A percentile compares a stretch with the other conserved stretches of the same genome.
Evolutionary conservation across 768 basidiomycete species (phyloP).

Genomic region (Dioszegia hungarica): DNA sequence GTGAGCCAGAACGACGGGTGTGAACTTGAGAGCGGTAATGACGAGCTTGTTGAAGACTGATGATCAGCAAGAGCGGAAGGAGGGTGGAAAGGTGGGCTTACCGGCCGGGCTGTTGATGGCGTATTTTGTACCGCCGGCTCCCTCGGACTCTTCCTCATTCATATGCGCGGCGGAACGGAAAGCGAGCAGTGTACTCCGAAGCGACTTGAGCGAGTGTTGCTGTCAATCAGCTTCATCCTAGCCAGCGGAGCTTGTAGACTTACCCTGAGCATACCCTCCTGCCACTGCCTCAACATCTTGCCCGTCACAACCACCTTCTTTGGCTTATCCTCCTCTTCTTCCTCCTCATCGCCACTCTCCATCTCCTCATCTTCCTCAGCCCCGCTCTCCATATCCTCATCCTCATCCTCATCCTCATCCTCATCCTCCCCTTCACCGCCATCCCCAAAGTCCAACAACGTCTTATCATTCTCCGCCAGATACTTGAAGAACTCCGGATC

Average conservation of each 20-base stretch:
- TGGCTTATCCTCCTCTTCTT: constrained; percentile 50
- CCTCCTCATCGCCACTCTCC: constrained; percentile 62
- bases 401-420: constrained; percentile 52
- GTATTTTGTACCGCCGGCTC: constrained; percentile 62
- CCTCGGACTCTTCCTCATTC: constrained; percentile 68
- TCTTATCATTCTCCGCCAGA: constrained; percentile 88
- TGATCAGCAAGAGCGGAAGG: constrained; percentile 6
- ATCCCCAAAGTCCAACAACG: constrained; percentile 73
- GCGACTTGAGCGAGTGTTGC: constrained; percentile 67
- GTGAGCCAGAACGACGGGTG: constrained; percentile 78
- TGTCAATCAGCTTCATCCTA: background rate
- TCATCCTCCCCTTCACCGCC: constrained; percentile 46
- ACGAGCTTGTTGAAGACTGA: constrained; percentile 93
- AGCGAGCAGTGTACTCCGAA: constrained; percentile 77
- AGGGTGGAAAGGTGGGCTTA: constrained; percentile 46
- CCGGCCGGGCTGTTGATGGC: constrained; percentile 75
- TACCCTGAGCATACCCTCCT: constrained; percentile 80
- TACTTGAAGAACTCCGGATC: constrained; percentile 99
- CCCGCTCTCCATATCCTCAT: constrained; percentile 55
- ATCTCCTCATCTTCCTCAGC: constrained; percentile 44
- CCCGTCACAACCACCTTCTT: constrained; percentile 39
- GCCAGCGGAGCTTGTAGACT: constrained; percentile 11
- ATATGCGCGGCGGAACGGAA: constrained; percentile 86
- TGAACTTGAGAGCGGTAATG: constrained; percentile 77
- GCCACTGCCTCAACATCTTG: constrained; percentile 72